A percentile compares a stretch with the other conserved stretches of the same genome.
phyloP scores from a whole-genome alignment of 805 yeast genomes.

The Scheffersomyces lignosus region DNA sequence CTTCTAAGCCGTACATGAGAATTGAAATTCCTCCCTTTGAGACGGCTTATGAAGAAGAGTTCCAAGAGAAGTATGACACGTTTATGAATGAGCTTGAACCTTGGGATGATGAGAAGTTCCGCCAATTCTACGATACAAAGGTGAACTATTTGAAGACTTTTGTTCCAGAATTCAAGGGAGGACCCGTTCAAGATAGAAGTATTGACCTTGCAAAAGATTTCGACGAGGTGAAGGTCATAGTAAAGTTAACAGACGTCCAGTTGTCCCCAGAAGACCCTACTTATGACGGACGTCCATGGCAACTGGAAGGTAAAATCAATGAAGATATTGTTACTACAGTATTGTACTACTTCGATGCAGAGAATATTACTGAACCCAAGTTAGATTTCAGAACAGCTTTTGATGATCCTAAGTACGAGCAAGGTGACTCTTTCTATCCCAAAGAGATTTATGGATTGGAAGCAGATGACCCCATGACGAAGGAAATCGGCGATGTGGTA shows the following conservation, averaged over 20 bases:
- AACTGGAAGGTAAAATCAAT: conserved; percentile 37
- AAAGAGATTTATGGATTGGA: conserved; percentile 23
- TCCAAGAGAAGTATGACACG: conserved; percentile 1
- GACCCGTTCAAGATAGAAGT: conserved; percentile 4
- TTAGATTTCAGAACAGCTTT: conserved; percentile 26
- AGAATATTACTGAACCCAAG: conserved; percentile 32
- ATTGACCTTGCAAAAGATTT: conserved; percentile 14
- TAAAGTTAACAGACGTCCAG: conserved; percentile 36
- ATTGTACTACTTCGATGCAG: conserved; percentile 37
- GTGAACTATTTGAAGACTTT: not conserved
- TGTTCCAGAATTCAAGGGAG: conserved; percentile 3
- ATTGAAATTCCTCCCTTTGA: conserved; percentile 10
- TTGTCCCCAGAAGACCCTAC: conserved; percentile 37
- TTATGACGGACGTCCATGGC: conserved; percentile 42
- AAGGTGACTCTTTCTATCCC: conserved; percentile 24
- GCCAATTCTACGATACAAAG: not conserved
- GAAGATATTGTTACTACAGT: conserved; percentile 41
- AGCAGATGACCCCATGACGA: conserved; percentile 25
- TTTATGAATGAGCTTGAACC: conserved; percentile 4
- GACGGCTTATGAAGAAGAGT: conserved; percentile 16
- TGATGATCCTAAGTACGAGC: conserved; percentile 33
- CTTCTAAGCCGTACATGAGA: conserved; percentile 14
- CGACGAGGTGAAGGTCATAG: conserved; percentile 32
- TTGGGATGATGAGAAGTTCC: conserved; percentile 4
- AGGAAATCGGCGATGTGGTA: conserved; percentile 22